Base-by-base conservation (phyloP, 441 rosid genomes). In the Dalechampia spathulata region DNA sequence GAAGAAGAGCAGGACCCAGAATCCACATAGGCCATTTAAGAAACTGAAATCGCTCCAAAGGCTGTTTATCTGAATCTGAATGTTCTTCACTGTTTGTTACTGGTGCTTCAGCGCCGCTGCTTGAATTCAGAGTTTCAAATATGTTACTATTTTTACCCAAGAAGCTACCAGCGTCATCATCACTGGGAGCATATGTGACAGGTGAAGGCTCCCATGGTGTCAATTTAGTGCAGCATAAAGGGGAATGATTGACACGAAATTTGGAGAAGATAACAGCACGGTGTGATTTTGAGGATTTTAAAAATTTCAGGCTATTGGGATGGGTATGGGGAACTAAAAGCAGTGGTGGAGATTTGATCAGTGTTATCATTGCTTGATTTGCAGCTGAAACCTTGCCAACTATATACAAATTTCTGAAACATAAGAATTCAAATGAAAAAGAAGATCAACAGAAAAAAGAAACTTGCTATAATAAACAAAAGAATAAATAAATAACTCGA, bases 1-100 rank as follows among this genome's bases (percentile, higher is more conserved):
- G 95, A 41, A 91, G 90, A 68, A 87, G 74, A 43, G 74, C 69
- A 44, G 96, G 98, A 37, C 96, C 98, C 20, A 91, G 57, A 50
- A 91, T 63, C 98, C 98, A 87, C 75, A 83, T 49, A 14, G 95
- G 90, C 98, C 90, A 83, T 64, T 85, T 83, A n/a, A 87, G 81
- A 62, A 85, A 70, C 74, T 82, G 81, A 73, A 66, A 37, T 48
- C 71, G 73, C 44, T 23, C 17, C 3, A 27, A 40, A 55, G 63
- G 61, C 52, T 52, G 68, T 25, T 61, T 60, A 48, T 37, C 67
- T 2, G 68, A 38, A 12, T 67, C 67, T 10, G 69, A 20, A 51
- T 30, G 54, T 57, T 67, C 79, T 67, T 63, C 66, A 7, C 45
- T 45, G 21, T 55, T 52, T 25, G 60, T 45, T 17, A 6, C 49